phyloP scores from a whole-genome alignment of 2,329 filamentous ascomycete species.

The Fusarium torreyae region DNA sequence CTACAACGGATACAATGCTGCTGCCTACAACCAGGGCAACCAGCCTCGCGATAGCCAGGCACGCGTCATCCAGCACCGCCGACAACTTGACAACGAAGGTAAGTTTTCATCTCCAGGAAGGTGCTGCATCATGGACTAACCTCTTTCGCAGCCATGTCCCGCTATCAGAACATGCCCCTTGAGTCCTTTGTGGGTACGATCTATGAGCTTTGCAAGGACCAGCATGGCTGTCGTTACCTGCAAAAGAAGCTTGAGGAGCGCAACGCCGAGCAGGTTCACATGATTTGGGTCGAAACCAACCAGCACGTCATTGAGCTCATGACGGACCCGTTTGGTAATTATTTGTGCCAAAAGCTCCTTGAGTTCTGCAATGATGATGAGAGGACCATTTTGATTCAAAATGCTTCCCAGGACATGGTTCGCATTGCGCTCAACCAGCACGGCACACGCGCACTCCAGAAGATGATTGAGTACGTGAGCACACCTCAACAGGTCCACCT shows the following conservation, averaged over 20 bases:
- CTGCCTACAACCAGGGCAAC: constrained; percentile 65
- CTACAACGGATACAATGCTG: constrained; percentile 70
- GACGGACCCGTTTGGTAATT: constrained; percentile 99
- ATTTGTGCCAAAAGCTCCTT: constrained; percentile 97
- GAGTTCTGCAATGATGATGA: constrained; percentile 97
- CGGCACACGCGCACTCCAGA: constrained; percentile 94
- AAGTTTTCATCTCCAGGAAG: constrained; percentile 45
- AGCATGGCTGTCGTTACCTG: constrained; percentile 96
- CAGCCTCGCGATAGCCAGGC: constrained; percentile 81
- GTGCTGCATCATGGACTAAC: constrained; percentile 50
- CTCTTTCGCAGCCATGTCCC: constrained; percentile 72
- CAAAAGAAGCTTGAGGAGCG: constrained; percentile 98
- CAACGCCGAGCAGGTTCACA: constrained; percentile 84
- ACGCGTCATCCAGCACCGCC: constrained; percentile 82
- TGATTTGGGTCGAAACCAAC: constrained; percentile 96
- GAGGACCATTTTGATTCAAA: constrained; percentile 91
- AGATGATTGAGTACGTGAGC: constrained; percentile 98
- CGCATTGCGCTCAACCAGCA: constrained; percentile 97
- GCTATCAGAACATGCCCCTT: constrained; percentile 86
- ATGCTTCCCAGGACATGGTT: constrained; percentile 88
- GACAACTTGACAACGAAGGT: constrained; percentile 81
- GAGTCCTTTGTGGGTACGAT: constrained; percentile 87
- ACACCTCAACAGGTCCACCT: constrained; percentile 87
- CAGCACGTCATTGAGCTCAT: constrained; percentile 96
- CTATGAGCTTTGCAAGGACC: constrained; percentile 94